These are phyloP conservation scores for Talaromyces proteolyticus DNA, from an alignment of 495 filamentous ascomycete genomes.

Conservation along the genomic window DNA sequence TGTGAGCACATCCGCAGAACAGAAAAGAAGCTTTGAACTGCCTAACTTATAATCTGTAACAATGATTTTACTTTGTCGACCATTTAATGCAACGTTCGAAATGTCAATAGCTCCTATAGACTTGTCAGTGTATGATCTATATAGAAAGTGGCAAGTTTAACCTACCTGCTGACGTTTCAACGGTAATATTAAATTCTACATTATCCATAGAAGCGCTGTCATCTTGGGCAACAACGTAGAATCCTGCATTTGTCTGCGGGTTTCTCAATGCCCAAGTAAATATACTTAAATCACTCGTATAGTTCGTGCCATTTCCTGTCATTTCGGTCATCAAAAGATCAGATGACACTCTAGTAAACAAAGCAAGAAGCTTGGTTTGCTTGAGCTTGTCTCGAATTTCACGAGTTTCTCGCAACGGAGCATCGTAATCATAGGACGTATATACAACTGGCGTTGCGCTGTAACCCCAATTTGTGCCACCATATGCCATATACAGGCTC, in stretches of 20 bases:
- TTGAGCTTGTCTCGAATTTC: slow-evolving; percentile 38
- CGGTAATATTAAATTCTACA: slow-evolving; percentile 50
- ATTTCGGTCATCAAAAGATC: slow-evolving; percentile 49
- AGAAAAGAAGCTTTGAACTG: slow-evolving; percentile 54
- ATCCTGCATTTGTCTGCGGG: slow-evolving; percentile 47
- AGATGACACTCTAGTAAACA: slow-evolving; percentile 50
- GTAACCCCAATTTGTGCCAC: slow-evolving; percentile 53
- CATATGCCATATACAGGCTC: slow-evolving; percentile 52
- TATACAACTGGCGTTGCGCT: slow-evolving; percentile 43
- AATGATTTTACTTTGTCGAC: slow-evolving; percentile 66
- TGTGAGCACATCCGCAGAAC: slow-evolving; percentile 65
- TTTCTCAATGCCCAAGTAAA: slow-evolving; percentile 51
- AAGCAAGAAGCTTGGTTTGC: slow-evolving; percentile 48
- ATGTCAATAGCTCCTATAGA: slow-evolving; percentile 37
- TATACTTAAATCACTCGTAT: slow-evolving; percentile 34
- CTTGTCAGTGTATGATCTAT: too few species aligned
- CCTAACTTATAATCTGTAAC: slow-evolving; percentile 65
- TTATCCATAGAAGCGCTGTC: slow-evolving; percentile 46
- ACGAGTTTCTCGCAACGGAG: slow-evolving; percentile 39
- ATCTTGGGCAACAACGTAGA: slow-evolving; percentile 57
- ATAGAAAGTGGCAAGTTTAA: not conserved
- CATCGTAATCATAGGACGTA: slow-evolving; percentile 38
- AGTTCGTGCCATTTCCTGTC: slow-evolving; percentile 51
- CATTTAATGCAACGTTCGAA: slow-evolving; percentile 57
- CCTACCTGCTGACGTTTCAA: slow-evolving; percentile 51